Conservation (phyloP, 116 monocot genomes). For the Cymodocea nodosa region DNA sequence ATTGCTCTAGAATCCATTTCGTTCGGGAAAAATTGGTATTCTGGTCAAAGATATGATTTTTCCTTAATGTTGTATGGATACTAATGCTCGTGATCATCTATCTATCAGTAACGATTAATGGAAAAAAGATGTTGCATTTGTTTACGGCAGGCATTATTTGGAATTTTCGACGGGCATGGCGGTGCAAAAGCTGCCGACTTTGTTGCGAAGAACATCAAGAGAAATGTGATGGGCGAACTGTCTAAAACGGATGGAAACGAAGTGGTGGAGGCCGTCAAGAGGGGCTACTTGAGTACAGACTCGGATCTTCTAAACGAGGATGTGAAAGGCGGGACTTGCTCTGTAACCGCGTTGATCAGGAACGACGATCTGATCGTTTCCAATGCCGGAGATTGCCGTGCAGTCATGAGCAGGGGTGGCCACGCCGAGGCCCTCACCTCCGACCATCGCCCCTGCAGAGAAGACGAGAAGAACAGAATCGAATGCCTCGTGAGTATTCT, state of each 20-base stretch:
- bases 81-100: too few species aligned
- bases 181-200: conserved; percentile 19
- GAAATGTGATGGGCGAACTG: conserved; percentile 9
- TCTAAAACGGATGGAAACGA: background rate
- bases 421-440: conserved; percentile 65
- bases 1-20: too few species aligned
- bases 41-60: too few species aligned
- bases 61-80: too few species aligned
- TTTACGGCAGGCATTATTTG: conserved; percentile 21
- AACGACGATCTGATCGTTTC: conserved; percentile 65
- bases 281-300: conserved; percentile 67
- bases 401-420: conserved; percentile 64
- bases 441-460: conserved; percentile 68
- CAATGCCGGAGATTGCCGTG: conserved; percentile 90
- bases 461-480: conserved; percentile 69
- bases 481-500: conserved; percentile 57
- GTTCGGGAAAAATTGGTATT: too few species aligned
- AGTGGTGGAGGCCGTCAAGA: conserved; percentile 29
- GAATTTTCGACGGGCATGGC: conserved; percentile 28
- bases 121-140: too few species aligned
- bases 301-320: conserved; percentile 47
- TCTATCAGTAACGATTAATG: too few species aligned
- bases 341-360: conserved; percentile 65
- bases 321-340: conserved; percentile 52
- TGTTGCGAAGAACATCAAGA: conserved; percentile 15